Base-by-base conservation (phyloP, 1,139 yeast species). In the Hanseniaspora sp. region DNA sequence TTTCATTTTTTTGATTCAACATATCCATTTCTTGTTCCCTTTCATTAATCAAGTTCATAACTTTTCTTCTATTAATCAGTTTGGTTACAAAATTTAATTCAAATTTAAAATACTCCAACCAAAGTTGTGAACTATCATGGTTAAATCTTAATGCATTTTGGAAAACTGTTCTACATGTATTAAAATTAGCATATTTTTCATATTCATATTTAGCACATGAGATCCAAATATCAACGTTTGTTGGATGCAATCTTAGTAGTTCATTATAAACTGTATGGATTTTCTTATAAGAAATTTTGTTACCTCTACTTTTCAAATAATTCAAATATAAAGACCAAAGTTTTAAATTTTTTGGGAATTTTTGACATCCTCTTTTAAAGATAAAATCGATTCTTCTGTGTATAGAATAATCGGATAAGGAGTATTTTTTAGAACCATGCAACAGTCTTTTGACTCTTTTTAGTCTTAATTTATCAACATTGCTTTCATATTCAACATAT, bases 151-250 rank as follows among this genome's bases (percentile, higher is more conserved):
- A 73, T 38, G 84, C 95, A 60, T 86, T 78, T 67, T 90, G 96
- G 69, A 90, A 82, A 47, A 92, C 75, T 12, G 79, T 78, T 69
- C 99, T 77, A 17, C 97, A 94, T 46, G 95, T 94, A 64, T 84
- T 80, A 54, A 95, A 88, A 62, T 88, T 86, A 52, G 92, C 86
- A 68, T 92, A 88, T 44, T 77, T 77, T 62, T 92, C 96, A 63
- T 86, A 82, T 69, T 94, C 97, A 68, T 87, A 88, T 65, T 86
- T 86, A 48, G 97, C 96, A 29, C 96, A 96, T 63, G 88, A 79
- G 53, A 92, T 78, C 98, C 98, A 94, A 13, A 94, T 86, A 62
- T 83, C 83, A 1, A 88, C 78, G 64, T 88, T 86, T 54, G 86
- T 77, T n/a, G 98, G 97, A 65, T 92, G 97, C 59, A 87, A 71